These are phyloP conservation scores for Apium graveolens DNA, from an alignment of 129 eudicot species.

Conservation along the genomic window DNA sequence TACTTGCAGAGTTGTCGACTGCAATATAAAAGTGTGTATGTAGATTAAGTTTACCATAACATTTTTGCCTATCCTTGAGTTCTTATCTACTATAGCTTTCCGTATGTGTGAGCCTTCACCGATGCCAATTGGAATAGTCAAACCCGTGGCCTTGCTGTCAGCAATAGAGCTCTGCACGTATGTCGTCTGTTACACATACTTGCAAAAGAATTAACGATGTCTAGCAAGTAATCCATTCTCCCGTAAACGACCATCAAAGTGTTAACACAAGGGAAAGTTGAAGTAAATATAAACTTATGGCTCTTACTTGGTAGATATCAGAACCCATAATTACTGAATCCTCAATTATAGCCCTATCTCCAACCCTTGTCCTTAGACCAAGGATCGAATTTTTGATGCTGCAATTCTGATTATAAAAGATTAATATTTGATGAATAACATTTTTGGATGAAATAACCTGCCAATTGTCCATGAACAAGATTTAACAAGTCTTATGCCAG, in stretches of 20 bases:
- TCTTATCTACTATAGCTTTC: constrained; percentile 85
- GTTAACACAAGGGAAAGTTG: neutral
- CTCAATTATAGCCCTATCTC: constrained; percentile 65
- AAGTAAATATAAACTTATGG: neutral
- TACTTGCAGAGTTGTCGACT: neutral
- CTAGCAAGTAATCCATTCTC: neutral
- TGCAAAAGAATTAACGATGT: neutral
- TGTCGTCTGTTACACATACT: constrained; percentile 18
- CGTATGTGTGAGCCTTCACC: constrained; percentile 73
- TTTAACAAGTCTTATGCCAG: neutral
- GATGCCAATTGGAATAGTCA: constrained; percentile 54
- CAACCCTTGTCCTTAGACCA: constrained; percentile 73
- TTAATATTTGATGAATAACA: neutral
- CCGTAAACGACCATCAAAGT: neutral
- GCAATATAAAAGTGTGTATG: neutral
- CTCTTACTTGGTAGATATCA: constrained; percentile 70
- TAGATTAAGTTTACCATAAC: constrained; percentile 54
- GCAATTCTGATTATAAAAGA: constrained; percentile 53
- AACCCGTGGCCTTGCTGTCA: constrained; percentile 16
- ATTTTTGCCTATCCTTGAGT: constrained; percentile 83
- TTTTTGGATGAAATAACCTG: constrained; percentile 2
- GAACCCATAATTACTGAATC: constrained; percentile 92
- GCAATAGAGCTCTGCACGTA: constrained; percentile 23
- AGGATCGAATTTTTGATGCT: constrained; percentile 64
- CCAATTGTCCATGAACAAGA: neutral